A percentile compares a stretch with the other conserved stretches of the same genome.
phyloP scores from a whole-genome alignment of 345 rosid genomes.

The Gynandropsis gynandra region DNA sequence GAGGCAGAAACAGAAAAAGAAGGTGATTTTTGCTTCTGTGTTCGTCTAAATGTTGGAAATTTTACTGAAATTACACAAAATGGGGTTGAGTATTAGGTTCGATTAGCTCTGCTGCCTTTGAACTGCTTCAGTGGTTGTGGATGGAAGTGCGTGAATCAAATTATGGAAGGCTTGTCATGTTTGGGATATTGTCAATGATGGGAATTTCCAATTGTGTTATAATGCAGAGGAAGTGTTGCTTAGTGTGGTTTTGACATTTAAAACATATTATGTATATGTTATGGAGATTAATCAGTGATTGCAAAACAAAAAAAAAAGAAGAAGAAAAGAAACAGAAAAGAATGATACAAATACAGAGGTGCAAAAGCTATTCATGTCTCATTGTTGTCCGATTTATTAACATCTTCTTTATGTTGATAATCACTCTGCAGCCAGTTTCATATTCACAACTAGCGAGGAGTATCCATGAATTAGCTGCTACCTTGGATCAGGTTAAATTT shows the following conservation, averaged over 20 bases:
- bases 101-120: background rate
- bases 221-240: no score
- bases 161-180: background rate
- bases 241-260: no score
- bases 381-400: conserved; percentile 5
- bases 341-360: background rate
- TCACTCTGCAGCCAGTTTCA: conserved; percentile 72
- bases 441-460: conserved; percentile 98
- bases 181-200: conserved; percentile 7
- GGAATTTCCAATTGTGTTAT: background rate
- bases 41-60: background rate
- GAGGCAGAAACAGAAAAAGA: conserved; percentile 59
- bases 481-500: conserved; percentile 76
- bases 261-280: no score
- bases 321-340: no score
- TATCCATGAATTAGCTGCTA: conserved; percentile 92
- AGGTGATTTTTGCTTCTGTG: conserved; percentile 30
- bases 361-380: background rate
- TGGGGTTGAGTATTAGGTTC: background rate
- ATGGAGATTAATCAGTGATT: no score
- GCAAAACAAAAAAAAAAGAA: no score
- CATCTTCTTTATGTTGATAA: conserved; percentile 2
- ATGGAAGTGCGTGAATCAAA: background rate
- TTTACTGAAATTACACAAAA: conserved; percentile 2
- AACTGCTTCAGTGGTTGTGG: conserved; percentile 1